Evolutionary conservation across 2,329 filamentous ascomycete species (phyloP).

Genomic region (Pseudocercospora crystallina): DNA sequence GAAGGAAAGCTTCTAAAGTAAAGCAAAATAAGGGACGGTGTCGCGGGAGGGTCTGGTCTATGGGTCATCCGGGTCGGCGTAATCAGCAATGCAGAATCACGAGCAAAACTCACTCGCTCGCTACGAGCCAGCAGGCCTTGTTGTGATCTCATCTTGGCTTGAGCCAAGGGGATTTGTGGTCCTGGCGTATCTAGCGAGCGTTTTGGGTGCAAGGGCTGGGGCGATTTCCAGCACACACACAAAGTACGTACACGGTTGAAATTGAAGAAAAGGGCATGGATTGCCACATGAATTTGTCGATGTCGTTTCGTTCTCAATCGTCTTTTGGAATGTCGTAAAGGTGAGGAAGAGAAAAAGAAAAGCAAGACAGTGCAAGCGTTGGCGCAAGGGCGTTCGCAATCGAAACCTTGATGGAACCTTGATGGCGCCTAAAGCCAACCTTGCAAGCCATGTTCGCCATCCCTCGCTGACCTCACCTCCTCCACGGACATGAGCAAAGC

Average conservation of each 20-base stretch:
- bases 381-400: too few species aligned
- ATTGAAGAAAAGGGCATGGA: too few species aligned
- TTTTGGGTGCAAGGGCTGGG: neutral
- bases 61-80: constrained; percentile 4
- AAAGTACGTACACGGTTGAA: neutral
- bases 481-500: too few species aligned
- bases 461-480: too few species aligned
- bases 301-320: too few species aligned
- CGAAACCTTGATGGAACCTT: too few species aligned
- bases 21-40: constrained; percentile 5
- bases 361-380: too few species aligned
- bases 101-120: constrained; percentile 5
- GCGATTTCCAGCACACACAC: constrained; percentile 1
- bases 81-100: constrained; percentile 1
- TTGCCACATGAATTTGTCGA: too few species aligned
- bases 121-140: neutral
- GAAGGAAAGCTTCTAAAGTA: constrained; percentile 1
- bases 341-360: neutral
- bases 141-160: constrained; percentile 5
- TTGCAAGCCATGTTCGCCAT: too few species aligned
- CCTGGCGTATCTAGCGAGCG: constrained; percentile 10
- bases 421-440: too few species aligned
- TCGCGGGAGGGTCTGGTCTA: neutral
- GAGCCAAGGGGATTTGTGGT: constrained; percentile 1
- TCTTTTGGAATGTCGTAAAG: neutral